A percentile compares a stretch with the other conserved stretches of the same genome.
phyloP scores from a whole-genome alignment of 2,329 filamentous ascomycete genomes.

The Ciborinia camelliae region DNA sequence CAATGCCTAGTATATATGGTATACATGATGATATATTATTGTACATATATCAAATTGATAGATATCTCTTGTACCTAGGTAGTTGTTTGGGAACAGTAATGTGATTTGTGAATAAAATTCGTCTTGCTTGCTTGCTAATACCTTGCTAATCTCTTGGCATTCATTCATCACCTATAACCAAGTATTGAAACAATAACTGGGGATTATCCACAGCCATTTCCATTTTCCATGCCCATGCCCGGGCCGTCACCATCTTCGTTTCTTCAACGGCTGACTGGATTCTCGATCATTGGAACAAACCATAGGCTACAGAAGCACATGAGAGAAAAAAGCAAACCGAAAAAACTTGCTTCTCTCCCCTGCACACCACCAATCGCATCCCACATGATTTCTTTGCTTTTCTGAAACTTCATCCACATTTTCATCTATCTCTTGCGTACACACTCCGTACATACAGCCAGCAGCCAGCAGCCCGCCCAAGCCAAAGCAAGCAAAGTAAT shows the following conservation, averaged over 20 bases:
- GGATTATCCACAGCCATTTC: not conserved
- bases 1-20: not conserved
- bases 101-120: too few species aligned
- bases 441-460: not conserved
- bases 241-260: not conserved
- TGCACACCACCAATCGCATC: conserved; percentile 1
- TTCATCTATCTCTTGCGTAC: conserved; percentile 6
- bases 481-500: not conserved
- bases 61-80: not conserved
- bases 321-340: not conserved
- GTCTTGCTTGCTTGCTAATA: not conserved
- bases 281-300: not conserved
- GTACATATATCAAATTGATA: not conserved
- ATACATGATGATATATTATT: not conserved
- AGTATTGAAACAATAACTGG: not conserved
- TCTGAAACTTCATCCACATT: not conserved
- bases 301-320: not conserved
- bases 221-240: not conserved
- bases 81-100: too few species aligned
- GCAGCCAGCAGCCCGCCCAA: not conserved
- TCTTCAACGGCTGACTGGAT: conserved; percentile 12
- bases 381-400: not conserved
- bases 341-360: not conserved
- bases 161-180: not conserved
- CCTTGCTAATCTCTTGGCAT: not conserved